Base-by-base conservation (phyloP, 306 rosid species). In the Comarum palustre region DNA sequence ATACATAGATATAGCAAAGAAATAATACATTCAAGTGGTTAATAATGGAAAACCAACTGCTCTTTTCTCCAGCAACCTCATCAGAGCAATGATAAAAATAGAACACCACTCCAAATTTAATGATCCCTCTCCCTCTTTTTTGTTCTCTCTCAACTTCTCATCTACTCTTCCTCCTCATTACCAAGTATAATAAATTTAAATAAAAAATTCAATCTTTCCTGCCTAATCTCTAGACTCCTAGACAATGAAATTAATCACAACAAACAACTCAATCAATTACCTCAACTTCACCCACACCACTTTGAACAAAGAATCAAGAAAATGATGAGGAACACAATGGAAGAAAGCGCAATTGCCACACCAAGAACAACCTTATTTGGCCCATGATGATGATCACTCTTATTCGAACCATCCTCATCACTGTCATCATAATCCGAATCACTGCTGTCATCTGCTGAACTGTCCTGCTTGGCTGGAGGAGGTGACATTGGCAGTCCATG, bases 321-420 rank as follows among this genome's bases (percentile, higher is more conserved):
- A 57, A 93, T 81, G 48, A 87, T 81, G 45, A 93, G 82, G 80
- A 93, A 90, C 48, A 91, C 98, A 27, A 90, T 74, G 3, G 98
- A 93, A 64, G 96, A 90, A 27, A 93, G 93, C 9, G 85, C 92
- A 76, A 93, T 89, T 39, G 97, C 96, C 60, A 90, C 90, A 43
- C 96, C 97, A 80, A 93, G 96, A 78, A 93, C 97, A 39, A 87
- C 80, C 88, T 93, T 93, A 45, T 78, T 91, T 25, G 96, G 92
- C 19, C 97, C 88, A 39, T 78, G 90, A 78, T 86, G 98, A 38
- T 74, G 87, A 39, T 76, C 87, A 79, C 73, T 84, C 39, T 68
- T 73, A 42, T 17, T 68, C 20, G 74, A 59, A 31, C 75, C 74
- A 41, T 61, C 87, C 25, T 55, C 83, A 79, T 80, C 81, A 31